These are phyloP conservation scores for Phyllostachys edulis DNA, from an alignment of 176 grass and related monocot genomes.

Conservation along the genomic window DNA sequence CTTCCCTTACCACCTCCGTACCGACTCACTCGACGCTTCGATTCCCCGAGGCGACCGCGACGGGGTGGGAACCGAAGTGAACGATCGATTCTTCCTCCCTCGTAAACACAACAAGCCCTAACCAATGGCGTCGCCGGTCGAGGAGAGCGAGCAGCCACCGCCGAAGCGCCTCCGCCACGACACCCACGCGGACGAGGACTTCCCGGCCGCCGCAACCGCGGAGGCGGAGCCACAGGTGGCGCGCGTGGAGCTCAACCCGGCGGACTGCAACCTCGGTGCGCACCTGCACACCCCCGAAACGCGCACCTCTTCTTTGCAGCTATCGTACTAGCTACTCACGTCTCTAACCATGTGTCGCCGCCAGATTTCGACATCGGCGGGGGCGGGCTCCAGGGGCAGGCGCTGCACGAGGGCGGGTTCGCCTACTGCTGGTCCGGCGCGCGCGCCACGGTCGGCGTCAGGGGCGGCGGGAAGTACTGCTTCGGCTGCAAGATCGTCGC, in stretches of 20 bases:
- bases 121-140: constrained; percentile 34
- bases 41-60: not conserved
- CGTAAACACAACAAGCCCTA: constrained; percentile 14
- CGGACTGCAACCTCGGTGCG: constrained; percentile 65
- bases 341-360: not conserved
- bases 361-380: constrained; percentile 59
- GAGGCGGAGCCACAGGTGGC: not conserved
- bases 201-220: not conserved
- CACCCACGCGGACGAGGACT: not conserved
- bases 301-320: not conserved
- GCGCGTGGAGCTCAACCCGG: constrained; percentile 54
- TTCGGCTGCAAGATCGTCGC: constrained; percentile 60
- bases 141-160: not conserved
- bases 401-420: constrained; percentile 55
- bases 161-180: constrained; percentile 8
- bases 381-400: constrained; percentile 42
- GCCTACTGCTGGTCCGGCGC: constrained; percentile 78
- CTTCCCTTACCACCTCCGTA: not conserved
- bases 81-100: not conserved
- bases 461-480: constrained; percentile 59
- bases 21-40: not conserved
- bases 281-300: not conserved
- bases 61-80: not conserved
- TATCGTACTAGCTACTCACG: not conserved
- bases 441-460: constrained; percentile 45